Evolutionary conservation across 2,329 filamentous ascomycete genomes (phyloP), one percentile per base, ranked within the genome.

Genomic region (Geosmithia putterillii): DNA sequence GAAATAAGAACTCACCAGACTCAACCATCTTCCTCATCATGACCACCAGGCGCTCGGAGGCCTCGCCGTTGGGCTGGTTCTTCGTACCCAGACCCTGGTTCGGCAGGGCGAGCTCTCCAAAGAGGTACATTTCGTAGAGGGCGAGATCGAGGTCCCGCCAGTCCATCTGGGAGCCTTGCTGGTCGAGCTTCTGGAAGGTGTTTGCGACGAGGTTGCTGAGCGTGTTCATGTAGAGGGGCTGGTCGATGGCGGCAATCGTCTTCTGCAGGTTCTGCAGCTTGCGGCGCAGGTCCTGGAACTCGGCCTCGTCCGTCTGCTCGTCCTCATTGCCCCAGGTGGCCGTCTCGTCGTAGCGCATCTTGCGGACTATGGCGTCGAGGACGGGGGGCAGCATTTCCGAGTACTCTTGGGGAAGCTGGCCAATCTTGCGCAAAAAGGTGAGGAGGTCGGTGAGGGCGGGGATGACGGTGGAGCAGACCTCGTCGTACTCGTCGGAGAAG

Each of bases 1-100:
- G 21, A 7, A 17, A 28, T 38, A 7, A 38, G 12, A 21, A 63
- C 79, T 60, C 70, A 89, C 86, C 82, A 50, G 87, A 94, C 59
- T 92, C 83, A 44, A 96, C 84, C 86, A 98, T 90, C 65, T 86
- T 89, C 53, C 79, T 74, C 85, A 98, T 94, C 85, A 98, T 94
- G 47, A 81, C 81, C 46, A 89, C 77, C 45, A 98, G 70, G 50
- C 86, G 79, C 60, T 90, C 83, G 6, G 86, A 81, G 40, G 89
- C 88, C 38, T 81, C 72, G 44, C 78, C 82, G 15, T 83, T 86
- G 7, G 89, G 86, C 54, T 84, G 81, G 50, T 81, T 85, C 67
- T 95, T 96, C 45, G 76, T 73, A 49, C 87, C 88, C n/a, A 95
- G 63, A 18, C 89, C 88, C 48, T 87, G 84, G 51, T 87, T 87